Percentiles rank a stretch among this genome's conserved stretches.
These are phyloP conservation scores for Phytophthora cryptogea DNA, from an alignment of 352 stramenopile species.

Conservation along the genomic window DNA sequence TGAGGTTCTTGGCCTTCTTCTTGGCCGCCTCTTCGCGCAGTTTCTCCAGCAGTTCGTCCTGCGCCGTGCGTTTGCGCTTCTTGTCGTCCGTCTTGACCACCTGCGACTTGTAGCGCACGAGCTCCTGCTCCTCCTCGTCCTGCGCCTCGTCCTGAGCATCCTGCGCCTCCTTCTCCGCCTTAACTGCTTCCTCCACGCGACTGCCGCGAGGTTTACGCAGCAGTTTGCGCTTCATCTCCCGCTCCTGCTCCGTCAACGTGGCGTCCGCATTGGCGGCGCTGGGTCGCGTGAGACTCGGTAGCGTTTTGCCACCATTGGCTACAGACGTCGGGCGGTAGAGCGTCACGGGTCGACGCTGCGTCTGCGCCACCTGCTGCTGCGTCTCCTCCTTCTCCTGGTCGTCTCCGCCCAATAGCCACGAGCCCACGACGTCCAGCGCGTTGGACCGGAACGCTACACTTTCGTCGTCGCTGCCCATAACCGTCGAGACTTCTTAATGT, in stretches of 20 bases:
- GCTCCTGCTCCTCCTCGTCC: constrained; percentile 67
- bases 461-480: constrained; percentile 48
- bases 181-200: constrained; percentile 37
- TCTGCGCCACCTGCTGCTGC: constrained; percentile 15
- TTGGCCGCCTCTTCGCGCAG: constrained; percentile 62
- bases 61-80: constrained; percentile 71
- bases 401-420: constrained; percentile 56
- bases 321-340: constrained; percentile 58
- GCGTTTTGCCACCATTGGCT: constrained; percentile 5
- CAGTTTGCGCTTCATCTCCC: constrained; percentile 76
- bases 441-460: constrained; percentile 53
- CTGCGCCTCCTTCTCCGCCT: constrained; percentile 34
- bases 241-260: constrained; percentile 59
- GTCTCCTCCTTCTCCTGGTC: constrained; percentile 5
- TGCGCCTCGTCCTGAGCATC: constrained; percentile 37
- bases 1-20: constrained; percentile 80
- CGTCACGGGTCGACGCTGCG: constrained; percentile 37
- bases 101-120: constrained; percentile 49
- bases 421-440: constrained; percentile 68
- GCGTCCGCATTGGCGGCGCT: constrained; percentile 17
- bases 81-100: constrained; percentile 22
- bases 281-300: constrained; percentile 39
- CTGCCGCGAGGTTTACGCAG: constrained; percentile 58
- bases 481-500: constrained; percentile 3
- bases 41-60: constrained; percentile 74